These are phyloP conservation scores for Geranium brycei DNA, from an alignment of 345 rosid genomes.

Conservation along the genomic window DNA sequence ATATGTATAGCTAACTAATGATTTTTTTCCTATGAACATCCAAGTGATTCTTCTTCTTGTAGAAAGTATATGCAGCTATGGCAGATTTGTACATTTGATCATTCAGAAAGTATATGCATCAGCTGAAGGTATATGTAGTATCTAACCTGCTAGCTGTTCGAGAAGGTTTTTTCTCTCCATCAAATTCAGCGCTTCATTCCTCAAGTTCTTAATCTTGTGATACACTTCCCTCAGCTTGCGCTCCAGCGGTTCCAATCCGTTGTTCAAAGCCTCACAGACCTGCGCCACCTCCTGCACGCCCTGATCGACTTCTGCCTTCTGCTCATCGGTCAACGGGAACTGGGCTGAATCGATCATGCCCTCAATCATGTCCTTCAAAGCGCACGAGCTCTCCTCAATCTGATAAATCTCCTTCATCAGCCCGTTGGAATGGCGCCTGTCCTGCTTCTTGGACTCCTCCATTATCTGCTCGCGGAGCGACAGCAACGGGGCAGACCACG, in stretches of 20 bases:
- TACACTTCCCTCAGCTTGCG: slow-evolving; percentile 71
- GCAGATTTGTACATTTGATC: not conserved
- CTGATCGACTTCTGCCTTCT: slow-evolving; percentile 46
- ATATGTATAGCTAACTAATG: not conserved
- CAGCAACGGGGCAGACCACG: slow-evolving; percentile 55
- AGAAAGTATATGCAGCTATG: not conserved
- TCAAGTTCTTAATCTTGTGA: slow-evolving; percentile 63
- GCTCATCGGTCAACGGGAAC: slow-evolving; percentile 49
- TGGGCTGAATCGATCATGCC: slow-evolving; percentile 60
- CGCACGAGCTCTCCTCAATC: slow-evolving; percentile 51
- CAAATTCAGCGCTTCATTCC: slow-evolving; percentile 71
- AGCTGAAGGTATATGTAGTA: too few relatives aligned
- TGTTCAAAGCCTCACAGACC: slow-evolving; percentile 40
- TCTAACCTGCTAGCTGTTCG: slow-evolving; percentile 12
- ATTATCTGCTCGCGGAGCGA: slow-evolving; percentile 55
- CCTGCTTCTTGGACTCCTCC: slow-evolving; percentile 73
- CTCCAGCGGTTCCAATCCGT: slow-evolving; percentile 74
- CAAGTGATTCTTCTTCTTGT: too few relatives aligned
- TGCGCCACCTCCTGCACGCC: slow-evolving; percentile 46
- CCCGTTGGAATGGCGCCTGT: slow-evolving; percentile 63
- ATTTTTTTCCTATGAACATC: too few relatives aligned
- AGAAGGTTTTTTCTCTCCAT: slow-evolving; percentile 27
- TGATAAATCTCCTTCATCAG: slow-evolving; percentile 70
- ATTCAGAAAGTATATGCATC: too few relatives aligned
- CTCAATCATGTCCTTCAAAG: slow-evolving; percentile 59